A percentile compares a stretch with the other conserved stretches of the same genome.
Conservation (phyloP, 73 alveolate species). For the Paramecium tetraurelia region DNA sequence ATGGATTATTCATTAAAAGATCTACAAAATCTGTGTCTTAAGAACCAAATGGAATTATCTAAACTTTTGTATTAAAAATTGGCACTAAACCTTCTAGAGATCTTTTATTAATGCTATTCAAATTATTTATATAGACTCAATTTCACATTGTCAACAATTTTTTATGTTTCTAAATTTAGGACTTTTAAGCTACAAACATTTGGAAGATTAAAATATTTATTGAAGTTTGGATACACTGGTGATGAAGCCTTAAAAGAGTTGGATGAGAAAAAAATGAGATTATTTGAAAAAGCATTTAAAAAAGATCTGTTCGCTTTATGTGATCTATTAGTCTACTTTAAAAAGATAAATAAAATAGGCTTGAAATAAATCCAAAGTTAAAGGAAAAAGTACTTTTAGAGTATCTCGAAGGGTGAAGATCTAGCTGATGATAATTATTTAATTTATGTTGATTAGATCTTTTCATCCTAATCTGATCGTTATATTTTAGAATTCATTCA, state of each 20-base stretch:
- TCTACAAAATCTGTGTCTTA: neutral
- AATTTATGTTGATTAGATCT: neutral
- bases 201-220: neutral
- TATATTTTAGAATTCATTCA: neutral
- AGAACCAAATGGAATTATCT: neutral
- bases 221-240: neutral
- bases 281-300: neutral
- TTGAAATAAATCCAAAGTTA: neutral
- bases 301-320: neutral
- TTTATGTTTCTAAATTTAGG: neutral
- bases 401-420: neutral
- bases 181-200: neutral
- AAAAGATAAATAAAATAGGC: neutral
- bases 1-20: slow-evolving; percentile 28
- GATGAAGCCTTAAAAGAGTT: neutral
- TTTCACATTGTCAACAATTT: neutral
- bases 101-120: neutral
- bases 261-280: neutral
- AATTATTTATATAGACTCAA: slow-evolving; percentile 14
- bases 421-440: neutral
- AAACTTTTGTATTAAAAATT: neutral
- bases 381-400: neutral
- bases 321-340: neutral
- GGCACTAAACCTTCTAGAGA: neutral
- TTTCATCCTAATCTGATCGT: neutral